These are phyloP conservation scores for Atkinsonella texensis DNA, from an alignment of 2,329 filamentous ascomycete genomes.

Conservation along the genomic window DNA sequence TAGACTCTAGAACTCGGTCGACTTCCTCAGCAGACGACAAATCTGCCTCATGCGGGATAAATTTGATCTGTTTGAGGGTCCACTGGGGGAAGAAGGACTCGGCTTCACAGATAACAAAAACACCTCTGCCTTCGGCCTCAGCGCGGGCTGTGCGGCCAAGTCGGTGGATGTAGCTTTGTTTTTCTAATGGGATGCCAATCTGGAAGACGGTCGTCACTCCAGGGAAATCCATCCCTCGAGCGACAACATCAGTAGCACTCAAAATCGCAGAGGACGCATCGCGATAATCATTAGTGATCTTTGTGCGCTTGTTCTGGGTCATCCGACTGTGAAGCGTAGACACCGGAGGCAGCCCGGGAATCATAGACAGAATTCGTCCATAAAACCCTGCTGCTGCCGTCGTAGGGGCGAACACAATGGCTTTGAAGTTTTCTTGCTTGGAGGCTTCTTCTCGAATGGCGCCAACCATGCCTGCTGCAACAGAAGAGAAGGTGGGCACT, in stretches of 20 bases:
- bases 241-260: slow-evolving; percentile 59
- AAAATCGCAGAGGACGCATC: slow-evolving; percentile 38
- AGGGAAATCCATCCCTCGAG: slow-evolving; percentile 62
- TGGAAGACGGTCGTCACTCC: slow-evolving; percentile 57
- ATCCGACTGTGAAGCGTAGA: slow-evolving; percentile 39
- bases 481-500: slow-evolving; percentile 58
- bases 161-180: slow-evolving; percentile 56
- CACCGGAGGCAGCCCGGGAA: slow-evolving; percentile 29
- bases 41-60: slow-evolving; percentile 34
- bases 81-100: slow-evolving; percentile 40
- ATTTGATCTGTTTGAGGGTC: slow-evolving; percentile 40
- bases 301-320: slow-evolving; percentile 35
- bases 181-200: slow-evolving; percentile 44
- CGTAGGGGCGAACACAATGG: slow-evolving; percentile 67
- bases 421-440: slow-evolving; percentile 54
- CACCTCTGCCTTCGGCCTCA: slow-evolving; percentile 50
- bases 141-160: slow-evolving; percentile 55
- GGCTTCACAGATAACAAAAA: slow-evolving; percentile 41
- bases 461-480: slow-evolving; percentile 47
- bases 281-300: slow-evolving; percentile 53
- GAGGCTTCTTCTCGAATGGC: slow-evolving; percentile 37
- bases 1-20: slow-evolving; percentile 21
- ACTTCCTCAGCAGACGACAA: slow-evolving; percentile 30
- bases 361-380: slow-evolving; percentile 28
- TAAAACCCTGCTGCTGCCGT: slow-evolving; percentile 41